A percentile compares a stretch with the other conserved stretches of the same genome.
phyloP scores from a whole-genome alignment of 495 filamentous ascomycete genomes.

The Apodospora peruviana region DNA sequence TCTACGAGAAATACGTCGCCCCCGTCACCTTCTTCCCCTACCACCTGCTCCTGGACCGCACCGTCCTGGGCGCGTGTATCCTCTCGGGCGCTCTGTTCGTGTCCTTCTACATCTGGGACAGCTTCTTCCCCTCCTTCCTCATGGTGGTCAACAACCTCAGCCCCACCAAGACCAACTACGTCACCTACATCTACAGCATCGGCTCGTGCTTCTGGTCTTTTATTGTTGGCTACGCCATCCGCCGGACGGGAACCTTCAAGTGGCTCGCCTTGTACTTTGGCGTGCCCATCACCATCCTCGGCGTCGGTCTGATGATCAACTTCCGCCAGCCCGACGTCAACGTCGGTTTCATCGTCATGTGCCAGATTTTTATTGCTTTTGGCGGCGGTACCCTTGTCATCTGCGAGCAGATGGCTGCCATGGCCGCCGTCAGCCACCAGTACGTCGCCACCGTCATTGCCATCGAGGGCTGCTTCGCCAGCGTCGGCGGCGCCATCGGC shows the following conservation, averaged over 20 bases:
- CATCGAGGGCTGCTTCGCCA: slow-evolving; percentile 54
- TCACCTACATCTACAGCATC: slow-evolving; percentile 63
- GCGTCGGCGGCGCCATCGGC: slow-evolving; percentile 62
- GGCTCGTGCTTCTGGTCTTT: slow-evolving; percentile 60
- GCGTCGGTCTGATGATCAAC: slow-evolving; percentile 68
- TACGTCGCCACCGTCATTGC: slow-evolving; percentile 63
- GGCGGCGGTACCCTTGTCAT: slow-evolving; percentile 56
- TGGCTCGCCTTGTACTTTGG: slow-evolving; percentile 58
- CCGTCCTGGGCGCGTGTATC: slow-evolving; percentile 58
- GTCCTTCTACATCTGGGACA: slow-evolving; percentile 64
- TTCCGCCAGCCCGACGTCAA: slow-evolving; percentile 53
- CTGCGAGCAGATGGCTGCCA: slow-evolving; percentile 59
- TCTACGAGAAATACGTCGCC: slow-evolving; percentile 55
- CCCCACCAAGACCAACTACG: slow-evolving; percentile 54
- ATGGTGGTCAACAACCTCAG: slow-evolving; percentile 64
- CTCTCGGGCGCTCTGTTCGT: slow-evolving; percentile 52
- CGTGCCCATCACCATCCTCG: slow-evolving; percentile 59
- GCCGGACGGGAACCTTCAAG: slow-evolving; percentile 52
- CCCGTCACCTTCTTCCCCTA: slow-evolving; percentile 55
- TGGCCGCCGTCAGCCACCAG: slow-evolving; percentile 60
- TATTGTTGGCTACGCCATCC: slow-evolving; percentile 51
- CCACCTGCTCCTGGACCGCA: slow-evolving; percentile 56
- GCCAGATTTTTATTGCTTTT: slow-evolving; percentile 74
- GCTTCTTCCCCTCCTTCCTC: slow-evolving; percentile 61
- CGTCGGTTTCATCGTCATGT: slow-evolving; percentile 65